A percentile compares a stretch with the other conserved stretches of the same genome.
Conservation (phyloP, 495 filamentous ascomycete species). For the Xylaria longipes region DNA sequence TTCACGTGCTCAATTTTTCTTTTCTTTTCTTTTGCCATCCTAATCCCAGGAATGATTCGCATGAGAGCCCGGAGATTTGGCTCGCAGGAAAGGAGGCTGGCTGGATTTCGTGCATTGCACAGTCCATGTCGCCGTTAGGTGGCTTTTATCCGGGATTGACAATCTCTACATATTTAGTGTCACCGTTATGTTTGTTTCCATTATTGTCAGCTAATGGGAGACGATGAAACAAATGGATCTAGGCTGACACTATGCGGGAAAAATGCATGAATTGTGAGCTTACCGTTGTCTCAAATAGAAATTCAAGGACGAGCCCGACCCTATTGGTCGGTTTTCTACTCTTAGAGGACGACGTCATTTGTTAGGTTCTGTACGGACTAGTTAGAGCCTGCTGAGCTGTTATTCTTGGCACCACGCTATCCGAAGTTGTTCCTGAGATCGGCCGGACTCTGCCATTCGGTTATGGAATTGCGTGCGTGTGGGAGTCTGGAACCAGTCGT, state of each 20-base stretch:
- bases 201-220: constrained; percentile 9
- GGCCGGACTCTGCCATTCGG: constrained; percentile 4
- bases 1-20: background rate
- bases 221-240: constrained; percentile 24
- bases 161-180: background rate
- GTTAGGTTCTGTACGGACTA: background rate
- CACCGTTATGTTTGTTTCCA: background rate
- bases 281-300: constrained; percentile 28
- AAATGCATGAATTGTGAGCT: constrained; percentile 22
- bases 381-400: constrained; percentile 13
- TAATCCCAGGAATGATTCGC: constrained; percentile 14
- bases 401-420: constrained; percentile 19
- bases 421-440: constrained; percentile 18
- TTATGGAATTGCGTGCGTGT: background rate
- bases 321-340: constrained; percentile 16
- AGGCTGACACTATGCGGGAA: constrained; percentile 21
- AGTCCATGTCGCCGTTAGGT: background rate
- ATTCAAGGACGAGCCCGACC: background rate
- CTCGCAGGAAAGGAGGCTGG: constrained; percentile 11
- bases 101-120: constrained; percentile 12
- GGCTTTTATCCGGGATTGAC: background rate
- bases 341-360: constrained; percentile 15
- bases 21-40: constrained; percentile 12
- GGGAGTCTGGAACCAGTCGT: constrained; percentile 24
- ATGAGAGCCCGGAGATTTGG: constrained; percentile 19